Percentiles rank a stretch among this genome's conserved stretches.
These are phyloP conservation scores for Nitzschia palea DNA, from an alignment of 108 stramenopile genomes.

Conservation along the genomic window DNA sequence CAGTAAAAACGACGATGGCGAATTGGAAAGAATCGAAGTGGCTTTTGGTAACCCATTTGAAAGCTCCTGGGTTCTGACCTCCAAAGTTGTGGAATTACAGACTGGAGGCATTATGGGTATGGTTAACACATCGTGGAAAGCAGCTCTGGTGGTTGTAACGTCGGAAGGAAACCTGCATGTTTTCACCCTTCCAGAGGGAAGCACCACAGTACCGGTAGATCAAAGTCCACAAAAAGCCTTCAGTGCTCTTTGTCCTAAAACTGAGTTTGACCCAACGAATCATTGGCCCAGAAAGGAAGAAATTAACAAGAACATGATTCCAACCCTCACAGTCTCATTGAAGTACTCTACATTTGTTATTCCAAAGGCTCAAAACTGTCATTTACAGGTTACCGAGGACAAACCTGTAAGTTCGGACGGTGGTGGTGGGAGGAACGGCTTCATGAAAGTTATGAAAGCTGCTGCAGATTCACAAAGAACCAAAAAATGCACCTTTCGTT, in stretches of 20 bases:
- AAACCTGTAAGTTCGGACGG: neutral
- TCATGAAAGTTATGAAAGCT: conserved; percentile 35
- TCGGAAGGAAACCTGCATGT: conserved; percentile 60
- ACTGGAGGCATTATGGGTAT: conserved; percentile 39
- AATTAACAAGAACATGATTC: conserved; percentile 24
- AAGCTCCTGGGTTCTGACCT: conserved; percentile 26
- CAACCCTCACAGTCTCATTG: conserved; percentile 12
- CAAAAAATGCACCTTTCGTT: conserved; percentile 27
- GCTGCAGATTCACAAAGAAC: conserved; percentile 12
- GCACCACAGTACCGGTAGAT: neutral
- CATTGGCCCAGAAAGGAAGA: conserved; percentile 24
- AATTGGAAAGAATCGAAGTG: conserved; percentile 33
- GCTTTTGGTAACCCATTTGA: conserved; percentile 27
- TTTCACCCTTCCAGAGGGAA: conserved; percentile 49
- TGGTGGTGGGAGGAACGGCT: conserved; percentile 15
- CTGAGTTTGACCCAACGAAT: conserved; percentile 18
- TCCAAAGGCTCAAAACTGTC: conserved; percentile 16
- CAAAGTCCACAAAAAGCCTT: conserved; percentile 25
- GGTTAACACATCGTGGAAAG: conserved; percentile 57
- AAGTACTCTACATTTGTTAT: conserved; percentile 4
- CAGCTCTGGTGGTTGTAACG: conserved; percentile 59
- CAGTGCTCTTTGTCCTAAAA: conserved; percentile 19
- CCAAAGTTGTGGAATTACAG: conserved; percentile 31
- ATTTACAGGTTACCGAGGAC: conserved; percentile 18
- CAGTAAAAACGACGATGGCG: conserved; percentile 11